Base-by-base conservation (phyloP, 305 asterid genomes). In the Solanum chacoense region DNA sequence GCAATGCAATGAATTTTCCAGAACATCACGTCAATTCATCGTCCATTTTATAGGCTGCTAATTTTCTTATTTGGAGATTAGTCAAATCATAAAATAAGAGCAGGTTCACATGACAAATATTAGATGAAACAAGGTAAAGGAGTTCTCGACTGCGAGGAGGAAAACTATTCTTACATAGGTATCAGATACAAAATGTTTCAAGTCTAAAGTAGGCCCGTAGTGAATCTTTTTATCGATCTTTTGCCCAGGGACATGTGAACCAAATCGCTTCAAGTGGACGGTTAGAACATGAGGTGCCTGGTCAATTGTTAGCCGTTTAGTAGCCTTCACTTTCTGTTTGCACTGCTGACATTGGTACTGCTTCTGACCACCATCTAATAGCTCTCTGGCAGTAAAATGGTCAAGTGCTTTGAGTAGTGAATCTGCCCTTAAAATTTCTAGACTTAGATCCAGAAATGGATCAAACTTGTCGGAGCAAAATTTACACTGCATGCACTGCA, bases 321-420 rank as follows among this genome's bases (percentile, higher is more conserved):
- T 93, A 86, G 99, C 99, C 94, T 80, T 95, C 73, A 96, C 99
- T 93, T 97, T 97, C 92, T 97, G 98, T 87, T 93, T 96, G 95
- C 99, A 97, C 83, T 95, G 98, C 91, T 96, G 96, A 89, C 99
- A 97, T 90, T 96, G 98, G 90, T 97, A 97, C 91, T 93, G 96
- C 93, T 89, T 95, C 85, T 93, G 95, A 90, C 99, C 99, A 84
- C 99, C 99, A 92, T 97, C 99, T 90, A 97, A 93, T 86, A 90
- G 94, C 92, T 97, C 99, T 92, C 93, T 92, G 87, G 98, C 95
- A 36, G 98, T 96, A 93, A 96, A 97, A 94, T 95, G 96, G 75
- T 87, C 74, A 85, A 97, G 96, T 29, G 99, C 98, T 90, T 91
- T 96, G 26, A 77, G 38, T 86, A 97, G 85, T 3, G 99, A 93